Conservation (phyloP, 2,329 filamentous ascomycete species). For the Curvularia verruculosa region DNA sequence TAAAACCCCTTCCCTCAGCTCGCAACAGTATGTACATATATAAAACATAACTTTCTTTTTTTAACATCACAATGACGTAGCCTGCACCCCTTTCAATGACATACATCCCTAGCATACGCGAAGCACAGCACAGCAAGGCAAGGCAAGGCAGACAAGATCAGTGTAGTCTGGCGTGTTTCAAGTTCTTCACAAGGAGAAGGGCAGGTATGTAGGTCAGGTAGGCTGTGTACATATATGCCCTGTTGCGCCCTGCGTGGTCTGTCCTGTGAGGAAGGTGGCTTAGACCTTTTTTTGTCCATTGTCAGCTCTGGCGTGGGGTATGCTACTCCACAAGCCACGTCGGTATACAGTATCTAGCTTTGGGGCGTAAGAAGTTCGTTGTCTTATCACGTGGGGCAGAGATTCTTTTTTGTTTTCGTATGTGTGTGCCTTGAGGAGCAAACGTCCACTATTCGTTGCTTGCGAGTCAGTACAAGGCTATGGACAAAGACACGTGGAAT, state of each 20-base stretch:
- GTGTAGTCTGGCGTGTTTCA: neutral
- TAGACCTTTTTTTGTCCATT: neutral
- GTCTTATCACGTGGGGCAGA: neutral
- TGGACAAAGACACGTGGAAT: neutral
- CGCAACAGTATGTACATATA: no score
- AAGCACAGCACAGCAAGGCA: no score
- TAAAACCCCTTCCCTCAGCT: no score
- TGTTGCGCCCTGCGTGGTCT: neutral
- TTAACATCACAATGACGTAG: neutral
- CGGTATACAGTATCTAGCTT: neutral
- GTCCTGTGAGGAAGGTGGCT: neutral
- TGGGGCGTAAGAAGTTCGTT: neutral
- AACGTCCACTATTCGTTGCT: neutral
- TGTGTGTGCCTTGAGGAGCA: neutral
- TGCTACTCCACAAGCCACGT: neutral
- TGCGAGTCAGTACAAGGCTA: neutral
- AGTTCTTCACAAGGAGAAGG: neutral
- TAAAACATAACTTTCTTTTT: no score
- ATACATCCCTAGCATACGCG: no score
- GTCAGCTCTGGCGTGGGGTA: neutral
- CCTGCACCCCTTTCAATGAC: neutral
- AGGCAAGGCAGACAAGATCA: neutral
- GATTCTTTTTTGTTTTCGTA: no score
- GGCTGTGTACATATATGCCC: neutral
- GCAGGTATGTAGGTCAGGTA: neutral